phyloP scores from a whole-genome alignment of 2,329 filamentous ascomycete species.

The Aureobasidium sp. region DNA sequence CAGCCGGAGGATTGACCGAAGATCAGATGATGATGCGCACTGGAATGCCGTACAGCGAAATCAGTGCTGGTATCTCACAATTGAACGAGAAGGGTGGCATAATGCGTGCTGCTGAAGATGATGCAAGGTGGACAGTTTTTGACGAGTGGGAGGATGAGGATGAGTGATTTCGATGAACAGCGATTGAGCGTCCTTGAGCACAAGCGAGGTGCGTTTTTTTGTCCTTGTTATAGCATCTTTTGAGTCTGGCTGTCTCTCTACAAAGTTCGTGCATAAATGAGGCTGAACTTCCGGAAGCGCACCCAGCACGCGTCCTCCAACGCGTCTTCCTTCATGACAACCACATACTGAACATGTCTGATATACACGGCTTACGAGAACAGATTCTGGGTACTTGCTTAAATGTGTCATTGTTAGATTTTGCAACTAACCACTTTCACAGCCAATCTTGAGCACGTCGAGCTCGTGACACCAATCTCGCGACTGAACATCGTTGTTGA shows the following conservation, averaged over 20 bases:
- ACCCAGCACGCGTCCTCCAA: neutral
- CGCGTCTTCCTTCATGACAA: neutral
- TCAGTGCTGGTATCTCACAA: neutral
- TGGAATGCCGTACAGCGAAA: neutral
- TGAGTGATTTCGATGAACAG: neutral
- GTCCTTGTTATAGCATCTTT: too few species aligned
- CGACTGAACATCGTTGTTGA: neutral
- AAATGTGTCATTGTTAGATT: too few species aligned
- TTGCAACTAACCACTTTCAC: neutral
- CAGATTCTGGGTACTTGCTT: neutral
- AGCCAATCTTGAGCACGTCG: neutral
- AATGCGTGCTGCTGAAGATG: neutral
- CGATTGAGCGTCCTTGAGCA: neutral
- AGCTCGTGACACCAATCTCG: neutral
- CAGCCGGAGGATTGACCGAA: neutral
- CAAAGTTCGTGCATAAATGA: neutral
- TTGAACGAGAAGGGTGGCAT: neutral
- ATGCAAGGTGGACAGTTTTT: neutral
- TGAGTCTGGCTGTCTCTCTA: too few species aligned
- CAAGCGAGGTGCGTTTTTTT: too few species aligned
- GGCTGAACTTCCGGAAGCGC: neutral
- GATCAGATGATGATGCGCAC: neutral
- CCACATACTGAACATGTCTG: neutral
- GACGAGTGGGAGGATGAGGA: conserved; percentile 6
- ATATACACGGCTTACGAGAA: neutral